phyloP scores from a whole-genome alignment of 192 early-diverging fungal species.

The Funneliformis mosseae region DNA sequence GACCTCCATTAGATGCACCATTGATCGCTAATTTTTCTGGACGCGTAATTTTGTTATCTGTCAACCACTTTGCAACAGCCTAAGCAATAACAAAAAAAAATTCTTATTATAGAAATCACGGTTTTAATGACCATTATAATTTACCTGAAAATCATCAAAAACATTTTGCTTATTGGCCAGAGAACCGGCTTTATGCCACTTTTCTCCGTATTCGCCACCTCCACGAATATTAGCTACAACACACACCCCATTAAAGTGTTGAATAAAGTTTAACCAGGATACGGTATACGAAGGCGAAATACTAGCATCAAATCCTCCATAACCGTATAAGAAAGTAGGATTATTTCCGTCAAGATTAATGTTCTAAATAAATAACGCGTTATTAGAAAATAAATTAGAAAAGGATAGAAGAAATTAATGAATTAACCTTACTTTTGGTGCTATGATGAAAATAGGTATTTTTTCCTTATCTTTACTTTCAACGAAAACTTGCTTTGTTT shows the following conservation, averaged over 20 bases:
- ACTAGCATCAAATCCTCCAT: constrained; percentile 67
- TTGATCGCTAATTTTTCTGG: constrained; percentile 60
- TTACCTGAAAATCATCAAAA: constrained; percentile 74
- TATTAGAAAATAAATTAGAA: not conserved
- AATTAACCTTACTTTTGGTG: constrained; percentile 47
- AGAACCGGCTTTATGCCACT: constrained; percentile 57
- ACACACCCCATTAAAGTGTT: constrained; percentile 60
- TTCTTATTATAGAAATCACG: not conserved
- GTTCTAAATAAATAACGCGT: constrained; percentile 28
- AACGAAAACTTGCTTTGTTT: constrained; percentile 69
- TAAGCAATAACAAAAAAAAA: not conserved
- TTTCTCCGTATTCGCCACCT: constrained; percentile 65
- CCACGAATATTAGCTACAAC: constrained; percentile 72
- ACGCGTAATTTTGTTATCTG: constrained; percentile 57
- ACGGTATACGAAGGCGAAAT: constrained; percentile 50
- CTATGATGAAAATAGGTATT: constrained; percentile 70
- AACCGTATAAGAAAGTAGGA: constrained; percentile 67
- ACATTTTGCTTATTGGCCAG: constrained; percentile 70
- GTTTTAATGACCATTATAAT: not conserved
- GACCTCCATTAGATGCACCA: constrained; percentile 73
- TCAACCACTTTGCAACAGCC: constrained; percentile 62
- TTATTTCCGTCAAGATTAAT: constrained; percentile 54
- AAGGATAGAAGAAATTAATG: not conserved
- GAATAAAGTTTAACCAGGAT: constrained; percentile 47
- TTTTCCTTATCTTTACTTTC: constrained; percentile 65